Evolutionary conservation across 306 rosid species (phyloP), one percentile per base, ranked within the genome.

Genomic region (Quillaja saponaria): DNA sequence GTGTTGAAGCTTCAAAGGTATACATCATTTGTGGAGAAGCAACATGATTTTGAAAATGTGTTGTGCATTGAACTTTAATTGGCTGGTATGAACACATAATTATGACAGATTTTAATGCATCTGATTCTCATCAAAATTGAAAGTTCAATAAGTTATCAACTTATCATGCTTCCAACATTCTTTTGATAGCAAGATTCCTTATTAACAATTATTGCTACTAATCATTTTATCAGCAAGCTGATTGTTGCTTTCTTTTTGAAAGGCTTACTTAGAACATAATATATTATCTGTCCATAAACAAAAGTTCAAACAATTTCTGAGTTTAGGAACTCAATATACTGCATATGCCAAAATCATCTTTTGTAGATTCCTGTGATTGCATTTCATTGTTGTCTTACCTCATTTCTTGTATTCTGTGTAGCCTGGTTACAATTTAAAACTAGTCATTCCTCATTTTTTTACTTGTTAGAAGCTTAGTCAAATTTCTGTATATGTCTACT

Each of bases 401-500:
- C 48, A 60, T 35, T 64, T 41, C 45, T 64, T 62, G 42, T 19
- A 34, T 44, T 66, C 17, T 66, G 37, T 94, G 86, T 90, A 89
- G 99, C 76, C 90, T 35, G 95, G 95, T 67, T 89, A 87, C 79
- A 83, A 87, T 85, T 79, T 94, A 63, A 90, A 94, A 70, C 78
- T 76, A 66, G 82, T 85, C 61, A 96, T 91, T 15, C 83, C 76
- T 50, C 72, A 85, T 74, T 89, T 97, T 72, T 94, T 89, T 75
- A 89, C 89, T 59, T 87, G 95, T 60, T 90, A 89, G 85, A 94
- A 89, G 91, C 99, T 94, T 78, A 78, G 99, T 76, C 95, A 94
- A 77, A 85, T 94, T 65, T 83, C 89, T 67, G 84, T 94, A 55
- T 65, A 53, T 39, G 76, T 89, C 74, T 76, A 83, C 83, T 85